Evolutionary conservation across 179 eudicot genomes (phyloP), one percentile per base, ranked within the genome.

Genomic region (Silene vulgaris): DNA sequence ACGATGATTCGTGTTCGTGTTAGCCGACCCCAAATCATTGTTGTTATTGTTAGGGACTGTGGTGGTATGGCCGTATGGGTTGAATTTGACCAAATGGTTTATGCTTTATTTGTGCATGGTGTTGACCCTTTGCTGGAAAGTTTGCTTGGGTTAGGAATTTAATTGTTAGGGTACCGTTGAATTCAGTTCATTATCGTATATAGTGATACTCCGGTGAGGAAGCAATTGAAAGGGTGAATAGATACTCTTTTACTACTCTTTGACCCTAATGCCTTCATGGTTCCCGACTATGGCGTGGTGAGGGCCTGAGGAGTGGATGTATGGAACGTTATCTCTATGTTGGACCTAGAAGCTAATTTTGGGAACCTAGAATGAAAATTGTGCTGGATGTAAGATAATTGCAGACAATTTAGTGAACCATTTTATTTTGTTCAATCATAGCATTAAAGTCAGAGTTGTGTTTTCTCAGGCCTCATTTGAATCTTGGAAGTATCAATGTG

Each of bases 231-330:
- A 52, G 13, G 43, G 26, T 52, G 64, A 28, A 63, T 9, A 35
- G 5, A 35, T 35, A 35, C 40, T 35, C 40, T 35, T 4, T 35
- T 11, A 11, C 0, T 8, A 13, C 32, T 62, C 28, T 62, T 23
- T 52, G 1, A 52, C 17, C 57, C n/a, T 52, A 54, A 8, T 63
- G 66, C 16, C 6, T 2, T 8, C 4, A 23, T 3, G 8, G 12
- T 19, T 60, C 65, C 11, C 32, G 12, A 26, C 32, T 63, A 26
- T 63, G n/a, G 11, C 21, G 1, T 5, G 69, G 20, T 11, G 1
- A 65, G 40, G 7, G 69, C n/a, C n/a, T n/a, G n/a, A n/a, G n/a
- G n/a, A n/a, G 37, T 65, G 69, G 69, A 65, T 65, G 30, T 28
- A 65, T 14, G 19, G n/a, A 29, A 13, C 32, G 28, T 9, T 23